Evolutionary conservation across 2,329 filamentous ascomycete species (phyloP).

Genomic region (Ascochyta clinopodiicola): DNA sequence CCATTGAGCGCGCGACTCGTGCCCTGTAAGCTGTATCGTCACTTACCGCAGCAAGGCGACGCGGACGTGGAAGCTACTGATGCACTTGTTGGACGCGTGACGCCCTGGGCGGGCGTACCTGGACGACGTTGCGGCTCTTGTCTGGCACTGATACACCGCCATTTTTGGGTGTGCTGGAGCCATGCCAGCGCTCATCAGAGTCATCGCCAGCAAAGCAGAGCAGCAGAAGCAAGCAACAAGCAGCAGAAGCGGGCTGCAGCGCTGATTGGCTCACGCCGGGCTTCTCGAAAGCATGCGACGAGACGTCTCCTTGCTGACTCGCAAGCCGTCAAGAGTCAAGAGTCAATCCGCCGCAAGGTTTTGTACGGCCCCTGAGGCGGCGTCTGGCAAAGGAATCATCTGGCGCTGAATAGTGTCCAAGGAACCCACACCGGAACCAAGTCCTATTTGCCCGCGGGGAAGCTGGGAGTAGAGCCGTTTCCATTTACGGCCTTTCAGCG

Average conservation of each 20-base stretch:
- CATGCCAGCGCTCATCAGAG: conserved; percentile 26
- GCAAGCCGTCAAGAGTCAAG: conserved; percentile 26
- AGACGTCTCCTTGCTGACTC: conserved; percentile 36
- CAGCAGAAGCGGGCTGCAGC: conserved; percentile 12
- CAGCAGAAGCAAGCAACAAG: neutral
- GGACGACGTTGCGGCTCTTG: conserved; percentile 7
- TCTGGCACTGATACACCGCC: conserved; percentile 35
- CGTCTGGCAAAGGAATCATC: conserved; percentile 12
- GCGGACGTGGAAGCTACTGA: conserved; percentile 18
- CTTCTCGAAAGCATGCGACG: conserved; percentile 38
- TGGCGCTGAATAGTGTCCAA: conserved; percentile 18
- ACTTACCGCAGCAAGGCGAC: conserved; percentile 28
- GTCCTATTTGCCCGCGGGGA: conserved; percentile 44
- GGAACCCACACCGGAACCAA: conserved; percentile 24
- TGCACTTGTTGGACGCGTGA: conserved; percentile 14
- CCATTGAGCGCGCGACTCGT: conserved; percentile 73
- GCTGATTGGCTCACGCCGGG: conserved; percentile 29
- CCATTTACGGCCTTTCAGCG: conserved; percentile 35
- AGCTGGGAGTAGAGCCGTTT: conserved; percentile 31
- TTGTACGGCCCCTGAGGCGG: conserved; percentile 32
- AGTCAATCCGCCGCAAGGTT: conserved; percentile 14
- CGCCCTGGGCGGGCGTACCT: conserved; percentile 1
- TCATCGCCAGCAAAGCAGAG: conserved; percentile 1
- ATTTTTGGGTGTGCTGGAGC: conserved; percentile 32
- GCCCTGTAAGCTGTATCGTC: conserved; percentile 48